Percentiles rank a stretch among this genome's conserved stretches.
Conservation (phyloP, 768 basidiomycete species). For the Termitomyces sp. region DNA sequence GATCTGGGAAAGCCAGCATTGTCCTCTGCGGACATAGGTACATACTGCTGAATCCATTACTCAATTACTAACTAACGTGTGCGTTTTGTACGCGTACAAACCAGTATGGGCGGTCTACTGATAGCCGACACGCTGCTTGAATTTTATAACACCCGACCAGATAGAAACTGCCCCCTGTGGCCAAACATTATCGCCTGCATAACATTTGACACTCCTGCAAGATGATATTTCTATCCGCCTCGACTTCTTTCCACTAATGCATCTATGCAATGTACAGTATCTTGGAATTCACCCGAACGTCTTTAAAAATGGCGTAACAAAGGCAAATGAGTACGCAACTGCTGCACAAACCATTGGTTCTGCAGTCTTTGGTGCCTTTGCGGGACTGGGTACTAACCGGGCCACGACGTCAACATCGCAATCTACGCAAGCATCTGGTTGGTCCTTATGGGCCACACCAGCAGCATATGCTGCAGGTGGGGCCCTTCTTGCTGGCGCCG, state of each 20-base stretch:
- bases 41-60: constrained; percentile 8
- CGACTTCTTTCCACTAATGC: not conserved
- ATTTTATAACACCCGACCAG: constrained; percentile 62
- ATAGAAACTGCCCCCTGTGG: constrained; percentile 69
- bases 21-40: constrained; percentile 90
- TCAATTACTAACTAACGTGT: not conserved
- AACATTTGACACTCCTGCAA: constrained; percentile 88
- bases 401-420: constrained; percentile 23
- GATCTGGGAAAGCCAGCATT: constrained; percentile 74
- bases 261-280: constrained; percentile 45
- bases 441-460: constrained; percentile 60
- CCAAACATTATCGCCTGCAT: constrained; percentile 81
- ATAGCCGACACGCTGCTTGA: constrained; percentile 79
- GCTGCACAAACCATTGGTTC: constrained; percentile 60
- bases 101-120: constrained; percentile 89
- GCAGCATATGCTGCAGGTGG: constrained; percentile 69
- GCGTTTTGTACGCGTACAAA: not conserved
- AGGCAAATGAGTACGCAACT: constrained; percentile 65
- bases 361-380: constrained; percentile 53
- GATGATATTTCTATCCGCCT: constrained; percentile 22
- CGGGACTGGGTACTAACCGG: constrained; percentile 42
- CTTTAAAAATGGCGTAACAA: constrained; percentile 78
- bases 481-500: constrained; percentile 73
- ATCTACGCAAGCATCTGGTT: constrained; percentile 25
- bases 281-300: constrained; percentile 81